Evolutionary conservation across 768 basidiomycete genomes (phyloP).

Genomic region (Mycena olivaceomarginata): DNA sequence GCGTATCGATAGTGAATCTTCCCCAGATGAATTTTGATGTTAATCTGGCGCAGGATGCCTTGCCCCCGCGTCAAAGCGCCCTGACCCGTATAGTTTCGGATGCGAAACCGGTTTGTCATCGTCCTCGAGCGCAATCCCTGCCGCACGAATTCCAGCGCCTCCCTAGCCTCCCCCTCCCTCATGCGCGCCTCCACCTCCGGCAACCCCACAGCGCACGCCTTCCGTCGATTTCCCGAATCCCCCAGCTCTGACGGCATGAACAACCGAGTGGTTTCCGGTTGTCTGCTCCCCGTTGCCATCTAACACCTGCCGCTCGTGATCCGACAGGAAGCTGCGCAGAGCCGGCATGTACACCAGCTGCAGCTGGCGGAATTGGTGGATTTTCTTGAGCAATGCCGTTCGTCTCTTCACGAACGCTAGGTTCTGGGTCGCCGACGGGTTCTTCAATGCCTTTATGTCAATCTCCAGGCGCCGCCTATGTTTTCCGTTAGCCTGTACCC

Average conservation of each 20-base stretch:
- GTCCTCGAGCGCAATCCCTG: background rate
- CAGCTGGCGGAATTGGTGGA: background rate
- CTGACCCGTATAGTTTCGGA: background rate
- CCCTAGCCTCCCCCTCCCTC: background rate
- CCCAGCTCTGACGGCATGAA: too few species aligned
- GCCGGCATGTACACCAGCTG: background rate
- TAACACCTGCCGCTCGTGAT: too few species aligned
- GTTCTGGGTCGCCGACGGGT: background rate
- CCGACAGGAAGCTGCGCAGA: too few species aligned
- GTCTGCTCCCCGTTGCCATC: too few species aligned
- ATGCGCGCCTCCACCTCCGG: too few species aligned
- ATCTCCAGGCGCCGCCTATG: background rate
- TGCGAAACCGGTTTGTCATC: background rate
- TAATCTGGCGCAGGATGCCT: background rate
- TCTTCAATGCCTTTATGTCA: background rate
- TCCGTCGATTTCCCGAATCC: too few species aligned
- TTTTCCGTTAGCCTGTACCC: too few species aligned
- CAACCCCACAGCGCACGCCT: too few species aligned
- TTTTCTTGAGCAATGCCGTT: background rate
- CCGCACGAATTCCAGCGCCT: background rate
- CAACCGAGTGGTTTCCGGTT: too few species aligned
- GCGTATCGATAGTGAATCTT: background rate
- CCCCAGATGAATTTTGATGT: background rate
- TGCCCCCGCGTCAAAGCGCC: background rate
- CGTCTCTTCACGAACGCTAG: background rate